Evolutionary conservation across 345 rosid genomes (phyloP), one percentile per base, ranked within the genome.

Genomic region (Aethionema arabicum): DNA sequence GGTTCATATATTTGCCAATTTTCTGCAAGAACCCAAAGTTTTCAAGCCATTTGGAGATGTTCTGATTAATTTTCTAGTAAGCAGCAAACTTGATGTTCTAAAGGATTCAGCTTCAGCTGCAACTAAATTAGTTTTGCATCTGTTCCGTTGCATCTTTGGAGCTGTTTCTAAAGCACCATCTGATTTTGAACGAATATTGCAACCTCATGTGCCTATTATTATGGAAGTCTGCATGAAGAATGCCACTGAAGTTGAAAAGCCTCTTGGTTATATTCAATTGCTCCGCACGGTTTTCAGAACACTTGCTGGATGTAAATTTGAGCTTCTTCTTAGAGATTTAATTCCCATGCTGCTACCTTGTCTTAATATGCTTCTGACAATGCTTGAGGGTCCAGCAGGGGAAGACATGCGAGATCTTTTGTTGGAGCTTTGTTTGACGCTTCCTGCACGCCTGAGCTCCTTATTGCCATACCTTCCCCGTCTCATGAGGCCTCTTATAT

Each of bases 391-490:
- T 71, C 97, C 99, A 54, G 79, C 83, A 33, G 95, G 84, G 50
- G 96, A 93, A 75, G 96, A 90, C 60, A 87, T 84, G 90, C 80
- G 80, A 74, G 96, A 90, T 73, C 80, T 85, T 63, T 77, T 90
- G 76, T 81, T 90, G 80, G 99, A 93, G 75, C 91, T 93, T 50
- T 93, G 91, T 70, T 75, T 93, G 68, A 85, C 83, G 13, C 74
- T 93, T 80, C 99, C 99, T 75, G 99, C 96, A 61, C 97, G 99
- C 56, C 79, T 93, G 76, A 87, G 99, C 82, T 83, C 95, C 47
- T 79, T 93, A 80, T 79, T 93, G 68, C 99, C 99, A 43, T 72
- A 77, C 79, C 92, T 93, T 66, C 86, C 91, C 56, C 95, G 88
- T 49, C 85, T 93, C 21, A 90, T 90, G 97, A 83, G 72, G 78